These are phyloP conservation scores for Fusarium sp. DNA, from an alignment of 2,329 filamentous ascomycete species.

Conservation along the genomic window DNA sequence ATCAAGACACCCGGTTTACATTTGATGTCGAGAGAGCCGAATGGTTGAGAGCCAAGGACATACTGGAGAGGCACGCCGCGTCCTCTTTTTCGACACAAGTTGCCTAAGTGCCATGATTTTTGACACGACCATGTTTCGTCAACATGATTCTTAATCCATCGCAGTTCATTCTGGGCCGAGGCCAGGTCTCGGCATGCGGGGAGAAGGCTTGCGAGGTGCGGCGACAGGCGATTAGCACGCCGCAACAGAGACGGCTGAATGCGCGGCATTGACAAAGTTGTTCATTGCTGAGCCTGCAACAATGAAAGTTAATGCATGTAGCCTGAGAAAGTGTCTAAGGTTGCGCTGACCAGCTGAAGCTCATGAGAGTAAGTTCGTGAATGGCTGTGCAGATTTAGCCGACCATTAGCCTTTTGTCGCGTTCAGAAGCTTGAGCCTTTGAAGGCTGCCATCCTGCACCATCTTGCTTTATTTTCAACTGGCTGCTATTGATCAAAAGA, in stretches of 20 bases:
- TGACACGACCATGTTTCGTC: constrained; percentile 47
- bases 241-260: constrained; percentile 71
- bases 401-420: constrained; percentile 50
- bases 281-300: constrained; percentile 30
- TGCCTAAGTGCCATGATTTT: constrained; percentile 49
- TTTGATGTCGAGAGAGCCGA: constrained; percentile 84
- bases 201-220: constrained; percentile 72
- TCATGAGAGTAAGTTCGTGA: not conserved
- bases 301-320: constrained; percentile 6
- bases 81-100: constrained; percentile 65
- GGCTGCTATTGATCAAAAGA: constrained; percentile 7
- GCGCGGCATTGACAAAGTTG: constrained; percentile 69
- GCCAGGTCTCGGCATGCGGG: constrained; percentile 73
- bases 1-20: constrained; percentile 87
- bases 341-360: not conserved
- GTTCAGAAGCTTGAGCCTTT: constrained; percentile 27
- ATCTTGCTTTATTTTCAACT: constrained; percentile 34
- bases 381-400: constrained; percentile 44
- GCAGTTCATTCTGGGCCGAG: constrained; percentile 78
- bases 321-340: not conserved
- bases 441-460: constrained; percentile 25
- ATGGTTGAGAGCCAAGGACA: constrained; percentile 88
- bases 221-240: constrained; percentile 67
- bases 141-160: constrained; percentile 79
- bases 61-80: constrained; percentile 88